phyloP scores from a whole-genome alignment of 192 early-diverging fungal species.

The Coemansia sp. region DNA sequence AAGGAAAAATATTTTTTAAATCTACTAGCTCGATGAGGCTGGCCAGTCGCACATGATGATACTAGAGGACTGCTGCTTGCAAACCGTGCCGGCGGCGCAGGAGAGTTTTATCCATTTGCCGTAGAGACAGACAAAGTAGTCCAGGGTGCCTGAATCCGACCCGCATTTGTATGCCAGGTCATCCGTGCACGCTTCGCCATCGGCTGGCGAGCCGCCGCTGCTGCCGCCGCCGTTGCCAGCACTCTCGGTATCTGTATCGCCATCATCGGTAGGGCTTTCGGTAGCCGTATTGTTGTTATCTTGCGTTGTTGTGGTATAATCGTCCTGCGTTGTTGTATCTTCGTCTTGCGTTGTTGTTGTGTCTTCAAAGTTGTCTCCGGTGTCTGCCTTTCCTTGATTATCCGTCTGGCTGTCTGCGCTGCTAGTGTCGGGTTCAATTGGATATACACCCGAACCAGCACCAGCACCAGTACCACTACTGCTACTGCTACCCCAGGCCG shows the following conservation, averaged over 20 bases:
- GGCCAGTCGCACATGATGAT: conserved; percentile 16
- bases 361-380: too few relatives aligned
- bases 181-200: background rate
- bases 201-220: background rate
- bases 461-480: too few relatives aligned
- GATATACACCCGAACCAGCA: too few relatives aligned
- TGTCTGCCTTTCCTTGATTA: too few relatives aligned
- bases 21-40: background rate
- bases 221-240: background rate
- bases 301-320: too few relatives aligned
- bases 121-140: conserved; percentile 20
- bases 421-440: too few relatives aligned
- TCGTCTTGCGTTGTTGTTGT: too few relatives aligned
- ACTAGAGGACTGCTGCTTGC: background rate
- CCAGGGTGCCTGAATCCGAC: background rate
- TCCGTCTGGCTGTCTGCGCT: too few relatives aligned
- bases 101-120: conserved; percentile 7
- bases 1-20: background rate
- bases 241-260: background rate
- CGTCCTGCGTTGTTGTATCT: too few relatives aligned
- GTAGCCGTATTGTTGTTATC: background rate
- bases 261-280: background rate
- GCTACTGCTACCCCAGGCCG: background rate
- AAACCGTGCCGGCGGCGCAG: conserved; percentile 17
- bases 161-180: background rate